Conservation (phyloP, 2,329 filamentous ascomycete species). For the Alternaria arborescens region DNA sequence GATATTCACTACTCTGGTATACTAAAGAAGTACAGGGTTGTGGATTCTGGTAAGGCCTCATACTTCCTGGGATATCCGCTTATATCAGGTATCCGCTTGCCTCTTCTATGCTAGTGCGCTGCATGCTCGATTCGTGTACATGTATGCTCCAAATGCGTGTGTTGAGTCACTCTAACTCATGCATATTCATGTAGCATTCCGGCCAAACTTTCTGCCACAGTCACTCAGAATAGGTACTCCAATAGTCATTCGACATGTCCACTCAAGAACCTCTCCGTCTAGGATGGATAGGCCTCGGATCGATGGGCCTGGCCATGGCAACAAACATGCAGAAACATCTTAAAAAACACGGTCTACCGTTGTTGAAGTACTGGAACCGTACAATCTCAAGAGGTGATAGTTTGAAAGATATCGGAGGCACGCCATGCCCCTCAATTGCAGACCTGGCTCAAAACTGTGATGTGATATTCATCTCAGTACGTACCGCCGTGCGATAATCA, state of each 20-base stretch:
- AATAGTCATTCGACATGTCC: constrained; percentile 12
- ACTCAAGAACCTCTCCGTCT: constrained; percentile 9
- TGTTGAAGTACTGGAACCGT: constrained; percentile 57
- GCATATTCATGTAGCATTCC: not conserved
- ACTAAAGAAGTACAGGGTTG: not conserved
- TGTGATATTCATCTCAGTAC: constrained; percentile 49
- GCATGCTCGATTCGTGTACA: not conserved
- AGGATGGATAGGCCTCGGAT: constrained; percentile 57
- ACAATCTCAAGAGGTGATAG: constrained; percentile 57
- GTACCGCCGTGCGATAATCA: constrained; percentile 34
- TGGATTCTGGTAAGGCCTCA: not conserved
- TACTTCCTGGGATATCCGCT: constrained; percentile 8
- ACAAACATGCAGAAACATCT: constrained; percentile 59
- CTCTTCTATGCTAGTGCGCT: constrained; percentile 12
- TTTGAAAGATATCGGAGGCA: constrained; percentile 39
- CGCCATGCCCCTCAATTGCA: constrained; percentile 21
- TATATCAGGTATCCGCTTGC: constrained; percentile 10
- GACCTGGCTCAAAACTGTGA: constrained; percentile 33
- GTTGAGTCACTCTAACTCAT: not conserved
- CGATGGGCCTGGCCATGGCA: constrained; percentile 62
- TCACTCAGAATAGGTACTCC: not conserved
- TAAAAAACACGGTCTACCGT: constrained; percentile 14
- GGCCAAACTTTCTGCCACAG: not conserved
- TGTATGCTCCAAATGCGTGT: too few relatives aligned
- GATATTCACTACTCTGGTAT: not conserved